phyloP scores from a whole-genome alignment of 208 protist species.

The Entamoeba dispar region DNA sequence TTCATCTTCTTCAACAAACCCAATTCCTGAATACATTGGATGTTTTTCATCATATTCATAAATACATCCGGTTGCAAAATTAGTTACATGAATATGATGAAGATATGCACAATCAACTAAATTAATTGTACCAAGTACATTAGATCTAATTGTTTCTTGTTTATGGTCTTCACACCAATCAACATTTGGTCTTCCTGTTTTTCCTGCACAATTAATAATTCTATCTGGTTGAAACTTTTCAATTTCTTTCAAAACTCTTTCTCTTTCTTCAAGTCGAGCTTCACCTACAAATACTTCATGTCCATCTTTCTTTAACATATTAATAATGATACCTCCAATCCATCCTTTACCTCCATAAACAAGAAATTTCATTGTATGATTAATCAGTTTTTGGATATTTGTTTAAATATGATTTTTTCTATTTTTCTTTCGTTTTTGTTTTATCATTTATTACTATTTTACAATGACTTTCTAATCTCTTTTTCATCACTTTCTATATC shows the following conservation, averaged over 20 bases:
- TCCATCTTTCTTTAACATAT: constrained; percentile 18
- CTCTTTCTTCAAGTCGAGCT: constrained; percentile 24
- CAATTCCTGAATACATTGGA: constrained; percentile 24
- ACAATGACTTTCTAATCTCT: background rate
- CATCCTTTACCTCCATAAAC: constrained; percentile 32
- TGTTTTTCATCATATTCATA: constrained; percentile 43
- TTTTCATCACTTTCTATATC: background rate
- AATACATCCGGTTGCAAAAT: constrained; percentile 49
- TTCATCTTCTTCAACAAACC: constrained; percentile 39
- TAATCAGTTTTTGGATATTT: background rate
- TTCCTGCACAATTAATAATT: constrained; percentile 38
- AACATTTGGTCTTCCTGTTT: constrained; percentile 45
- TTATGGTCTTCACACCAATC: constrained; percentile 50
- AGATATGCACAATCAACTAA: constrained; percentile 26
- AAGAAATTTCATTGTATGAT: constrained; percentile 4
- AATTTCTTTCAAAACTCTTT: constrained; percentile 22
- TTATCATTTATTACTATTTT: background rate
- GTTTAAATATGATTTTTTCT: background rate
- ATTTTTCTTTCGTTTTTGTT: background rate
- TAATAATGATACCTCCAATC: constrained; percentile 19
- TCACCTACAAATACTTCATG: background rate
- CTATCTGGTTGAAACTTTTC: constrained; percentile 21
- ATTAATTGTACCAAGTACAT: constrained; percentile 41
- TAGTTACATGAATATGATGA: constrained; percentile 37
- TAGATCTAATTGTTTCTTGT: constrained; percentile 37